Base-by-base conservation (phyloP, 352 stramenopile genomes). In the Thraustotheca clavata region DNA sequence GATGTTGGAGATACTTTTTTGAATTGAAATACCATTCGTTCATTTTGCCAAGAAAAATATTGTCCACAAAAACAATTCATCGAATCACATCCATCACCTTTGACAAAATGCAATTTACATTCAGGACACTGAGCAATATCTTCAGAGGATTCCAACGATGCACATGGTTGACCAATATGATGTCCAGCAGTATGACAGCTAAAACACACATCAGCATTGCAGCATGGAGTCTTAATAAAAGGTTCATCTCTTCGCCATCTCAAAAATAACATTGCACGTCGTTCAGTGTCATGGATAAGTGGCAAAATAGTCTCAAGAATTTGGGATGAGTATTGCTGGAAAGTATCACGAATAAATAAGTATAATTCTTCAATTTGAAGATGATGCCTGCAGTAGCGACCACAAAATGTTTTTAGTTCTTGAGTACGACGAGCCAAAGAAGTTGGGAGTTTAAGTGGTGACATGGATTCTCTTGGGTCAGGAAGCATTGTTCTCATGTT, bases 41-140 rank as follows among this genome's bases (percentile, higher is more conserved):
- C 11, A 2, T 24, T 5, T 4, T 20, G 27, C 66, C 66, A 71
- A 14, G 29, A 50, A 34, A 71, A 71, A 18, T 46, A 16, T 3
- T 24, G 22, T 0, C 66, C 66, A 43, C 66, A 71, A 49, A 69
- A 60, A 34, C 66, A 71, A 27, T 52, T 69, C 47, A 71, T 39
- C 1, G 27, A 47, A 40, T 71, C 59, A 39, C 66, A 71, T 32
- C 66, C 66, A 54, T 71, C 66, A 32, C 66, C 66, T 32, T 67
- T 71, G 20, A 62, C 59, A n/a, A 71, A 40, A 8, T 39, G 8
- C 24, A 71, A 35, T 33, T 62, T 32, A 50, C 66, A 71, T 20
- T n/a, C 7, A 16, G 55, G 55, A 40, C 66, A 71, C 12, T 34
- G 18, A 8, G 62, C 31, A 43, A 71, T 65, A 16, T 41, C 35